These are phyloP conservation scores for Alternaria sp. DNA, from an alignment of 2,329 filamentous ascomycete genomes.

Conservation along the genomic window DNA sequence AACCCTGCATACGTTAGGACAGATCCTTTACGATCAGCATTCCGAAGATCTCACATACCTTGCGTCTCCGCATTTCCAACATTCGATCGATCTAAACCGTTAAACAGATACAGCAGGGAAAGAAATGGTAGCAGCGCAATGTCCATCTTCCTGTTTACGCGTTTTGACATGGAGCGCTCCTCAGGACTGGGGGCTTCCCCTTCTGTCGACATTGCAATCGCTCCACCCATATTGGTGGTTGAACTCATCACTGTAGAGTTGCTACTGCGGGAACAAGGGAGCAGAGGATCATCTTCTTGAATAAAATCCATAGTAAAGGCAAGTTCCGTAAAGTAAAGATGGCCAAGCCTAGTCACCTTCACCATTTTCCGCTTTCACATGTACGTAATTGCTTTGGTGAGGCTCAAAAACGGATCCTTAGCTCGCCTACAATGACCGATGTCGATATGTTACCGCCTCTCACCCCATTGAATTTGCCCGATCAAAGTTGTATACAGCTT, in stretches of 20 bases:
- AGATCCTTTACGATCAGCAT: slow-evolving; percentile 2
- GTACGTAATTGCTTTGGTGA: slow-evolving; percentile 10
- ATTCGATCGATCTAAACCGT: slow-evolving; percentile 36
- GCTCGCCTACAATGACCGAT: not conserved
- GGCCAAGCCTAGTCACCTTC: not conserved
- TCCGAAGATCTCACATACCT: slow-evolving; percentile 19
- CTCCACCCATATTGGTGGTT: not conserved
- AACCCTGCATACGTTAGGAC: slow-evolving; percentile 23
- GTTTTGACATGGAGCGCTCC: slow-evolving; percentile 9
- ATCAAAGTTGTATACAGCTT: slow-evolving; percentile 12
- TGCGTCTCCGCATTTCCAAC: slow-evolving; percentile 40
- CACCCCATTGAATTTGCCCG: slow-evolving; percentile 5
- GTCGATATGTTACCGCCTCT: slow-evolving; percentile 3
- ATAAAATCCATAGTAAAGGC: slow-evolving; percentile 1
- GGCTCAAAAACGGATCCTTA: not conserved
- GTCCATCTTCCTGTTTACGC: slow-evolving; percentile 33
- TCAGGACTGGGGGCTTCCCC: not conserved
- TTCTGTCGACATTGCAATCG: not conserved
- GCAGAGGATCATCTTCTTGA: slow-evolving; percentile 1
- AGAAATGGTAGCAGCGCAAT: slow-evolving; percentile 32
- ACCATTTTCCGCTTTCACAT: slow-evolving; percentile 1
- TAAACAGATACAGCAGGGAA: slow-evolving; percentile 34
- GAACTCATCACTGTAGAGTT: not conserved
- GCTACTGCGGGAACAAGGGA: not conserved
- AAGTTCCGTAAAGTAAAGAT: not conserved